Evolutionary conservation across 306 rosid species (phyloP).

Genomic region (Medicago ruthenica): DNA sequence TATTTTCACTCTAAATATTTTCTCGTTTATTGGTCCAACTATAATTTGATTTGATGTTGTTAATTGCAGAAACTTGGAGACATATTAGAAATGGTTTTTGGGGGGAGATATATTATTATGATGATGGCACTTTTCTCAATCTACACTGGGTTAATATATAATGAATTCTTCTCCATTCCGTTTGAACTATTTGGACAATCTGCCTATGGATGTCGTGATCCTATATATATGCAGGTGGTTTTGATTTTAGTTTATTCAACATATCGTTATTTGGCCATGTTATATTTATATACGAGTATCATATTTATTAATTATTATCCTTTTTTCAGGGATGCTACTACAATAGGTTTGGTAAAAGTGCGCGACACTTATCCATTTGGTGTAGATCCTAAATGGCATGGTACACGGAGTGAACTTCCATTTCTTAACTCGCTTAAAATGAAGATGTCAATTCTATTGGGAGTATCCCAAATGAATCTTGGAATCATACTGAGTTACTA

Average conservation of each 20-base stretch:
- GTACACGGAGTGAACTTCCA: constrained; percentile 90
- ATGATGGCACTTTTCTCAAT: constrained; percentile 89
- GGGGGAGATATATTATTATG: constrained; percentile 74
- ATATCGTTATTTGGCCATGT: neutral
- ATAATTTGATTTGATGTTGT: constrained; percentile 50
- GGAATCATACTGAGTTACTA: constrained; percentile 83
- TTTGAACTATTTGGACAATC: constrained; percentile 76
- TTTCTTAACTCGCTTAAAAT: constrained; percentile 95
- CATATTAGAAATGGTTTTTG: constrained; percentile 82
- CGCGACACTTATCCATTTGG: constrained; percentile 89
- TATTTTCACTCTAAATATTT: constrained; percentile 22
- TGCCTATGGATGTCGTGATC: constrained; percentile 73
- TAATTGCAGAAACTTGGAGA: constrained; percentile 82
- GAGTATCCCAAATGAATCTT: constrained; percentile 97
- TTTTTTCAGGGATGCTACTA: constrained; percentile 65
- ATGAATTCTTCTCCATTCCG: constrained; percentile 83
- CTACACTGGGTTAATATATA: constrained; percentile 83
- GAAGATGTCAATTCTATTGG: constrained; percentile 95
- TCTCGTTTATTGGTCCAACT: constrained; percentile 27
- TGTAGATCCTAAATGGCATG: constrained; percentile 97
- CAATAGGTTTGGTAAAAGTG: constrained; percentile 79
- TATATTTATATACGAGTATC: neutral
- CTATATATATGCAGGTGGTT: constrained; percentile 73
- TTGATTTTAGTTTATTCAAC: constrained; percentile 26
- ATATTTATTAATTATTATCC: constrained; percentile 27